Conservation (phyloP, 1,284 basidiomycete genomes). For the Cryptococcus jaspeensis region DNA sequence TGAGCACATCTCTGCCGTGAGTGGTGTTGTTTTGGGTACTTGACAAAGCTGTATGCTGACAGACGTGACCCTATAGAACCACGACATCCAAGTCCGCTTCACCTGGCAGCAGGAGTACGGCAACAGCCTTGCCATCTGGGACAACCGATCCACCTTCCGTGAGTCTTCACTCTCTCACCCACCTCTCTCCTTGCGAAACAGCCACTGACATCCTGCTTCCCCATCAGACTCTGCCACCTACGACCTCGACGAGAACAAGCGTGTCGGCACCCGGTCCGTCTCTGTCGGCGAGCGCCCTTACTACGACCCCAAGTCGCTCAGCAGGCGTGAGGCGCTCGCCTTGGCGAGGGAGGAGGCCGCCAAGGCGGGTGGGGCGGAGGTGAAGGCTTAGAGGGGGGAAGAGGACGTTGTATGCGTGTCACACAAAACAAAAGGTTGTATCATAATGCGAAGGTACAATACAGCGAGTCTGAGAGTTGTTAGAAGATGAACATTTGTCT, state of each 20-base stretch:
- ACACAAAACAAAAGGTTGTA: too few relatives aligned
- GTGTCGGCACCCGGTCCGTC: constrained; percentile 63
- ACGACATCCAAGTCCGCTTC: constrained; percentile 63
- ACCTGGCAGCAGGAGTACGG: constrained; percentile 44
- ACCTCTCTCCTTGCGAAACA: too few relatives aligned
- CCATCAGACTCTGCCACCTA: constrained; percentile 46
- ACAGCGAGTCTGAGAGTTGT: too few relatives aligned
- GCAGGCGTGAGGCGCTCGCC: neutral
- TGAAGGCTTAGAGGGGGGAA: too few relatives aligned
- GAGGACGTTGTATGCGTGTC: too few relatives aligned
- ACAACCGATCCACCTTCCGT: constrained; percentile 46
- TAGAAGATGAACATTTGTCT: too few relatives aligned
- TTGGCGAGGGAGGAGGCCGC: too few relatives aligned
- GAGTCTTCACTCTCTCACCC: neutral
- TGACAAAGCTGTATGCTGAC: neutral
- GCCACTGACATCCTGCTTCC: neutral
- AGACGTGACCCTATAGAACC: constrained; percentile 51
- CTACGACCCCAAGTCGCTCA: constrained; percentile 46
- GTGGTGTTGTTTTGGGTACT: too few relatives aligned
- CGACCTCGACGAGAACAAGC: constrained; percentile 55
- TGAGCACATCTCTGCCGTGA: constrained; percentile 55
- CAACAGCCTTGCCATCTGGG: constrained; percentile 50
- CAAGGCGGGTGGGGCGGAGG: too few relatives aligned
- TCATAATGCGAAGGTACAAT: too few relatives aligned
- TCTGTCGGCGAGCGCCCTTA: constrained; percentile 65